Evolutionary conservation across 306 rosid species (phyloP).

Genomic region (Psophocarpus tetragonolobus): DNA sequence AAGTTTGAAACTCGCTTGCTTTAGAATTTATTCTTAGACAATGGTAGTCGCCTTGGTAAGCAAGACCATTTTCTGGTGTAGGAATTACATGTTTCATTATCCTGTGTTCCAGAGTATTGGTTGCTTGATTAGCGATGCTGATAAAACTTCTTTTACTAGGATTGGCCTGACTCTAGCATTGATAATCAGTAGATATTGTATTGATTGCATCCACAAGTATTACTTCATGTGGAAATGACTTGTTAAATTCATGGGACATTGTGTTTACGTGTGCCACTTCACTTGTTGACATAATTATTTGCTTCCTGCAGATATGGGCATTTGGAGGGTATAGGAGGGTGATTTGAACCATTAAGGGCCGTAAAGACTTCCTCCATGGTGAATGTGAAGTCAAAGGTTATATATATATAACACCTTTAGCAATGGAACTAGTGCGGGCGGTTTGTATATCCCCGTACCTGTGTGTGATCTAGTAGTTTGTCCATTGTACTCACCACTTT

Average conservation of each 20-base stretch:
- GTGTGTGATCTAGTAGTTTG: slow-evolving; percentile 30
- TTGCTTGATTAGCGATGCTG: not conserved
- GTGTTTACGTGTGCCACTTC: not conserved
- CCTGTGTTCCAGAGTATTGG: not conserved
- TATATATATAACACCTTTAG: not conserved
- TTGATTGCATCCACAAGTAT: not conserved
- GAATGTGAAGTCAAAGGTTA: slow-evolving; percentile 28
- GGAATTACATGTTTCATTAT: not conserved
- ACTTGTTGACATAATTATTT: slow-evolving; percentile 25
- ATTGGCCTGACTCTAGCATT: not conserved
- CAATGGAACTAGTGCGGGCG: slow-evolving; percentile 22
- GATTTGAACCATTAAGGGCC: slow-evolving; percentile 31
- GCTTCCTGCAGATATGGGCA: slow-evolving; percentile 56
- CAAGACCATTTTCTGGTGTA: not conserved
- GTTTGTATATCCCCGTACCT: slow-evolving; percentile 5
- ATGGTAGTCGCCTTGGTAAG: slow-evolving; percentile 5
- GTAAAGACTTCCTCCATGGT: slow-evolving; percentile 26
- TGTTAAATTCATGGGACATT: not conserved
- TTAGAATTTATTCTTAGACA: not conserved
- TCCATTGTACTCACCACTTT: slow-evolving; percentile 1
- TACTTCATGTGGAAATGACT: slow-evolving; percentile 13
- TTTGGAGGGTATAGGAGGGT: slow-evolving; percentile 53
- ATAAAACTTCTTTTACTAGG: not conserved
- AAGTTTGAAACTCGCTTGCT: slow-evolving; percentile 3
- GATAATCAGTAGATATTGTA: slow-evolving; percentile 1